phyloP scores from a whole-genome alignment of 352 stramenopile species.

The Labyrinthula sp. region DNA sequence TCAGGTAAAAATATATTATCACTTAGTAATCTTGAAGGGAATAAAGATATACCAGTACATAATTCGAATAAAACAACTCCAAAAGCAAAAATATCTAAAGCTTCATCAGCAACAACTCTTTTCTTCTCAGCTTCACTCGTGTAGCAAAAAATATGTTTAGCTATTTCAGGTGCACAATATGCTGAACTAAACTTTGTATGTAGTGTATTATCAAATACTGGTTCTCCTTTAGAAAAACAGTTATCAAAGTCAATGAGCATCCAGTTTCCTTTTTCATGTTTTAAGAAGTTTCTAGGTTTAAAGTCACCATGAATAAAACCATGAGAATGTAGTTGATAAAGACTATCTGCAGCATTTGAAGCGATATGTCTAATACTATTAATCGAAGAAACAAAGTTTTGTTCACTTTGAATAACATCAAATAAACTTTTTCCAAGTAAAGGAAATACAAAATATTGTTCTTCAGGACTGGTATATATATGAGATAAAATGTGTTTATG shows the following conservation, averaged over 20 bases:
- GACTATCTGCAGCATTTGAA: background rate
- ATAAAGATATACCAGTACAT: conserved; percentile 12
- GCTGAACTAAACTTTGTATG: conserved; percentile 15
- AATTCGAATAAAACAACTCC: conserved; percentile 22
- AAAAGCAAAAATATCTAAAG: conserved; percentile 25
- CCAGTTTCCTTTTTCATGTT: no score
- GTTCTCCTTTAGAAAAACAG: background rate
- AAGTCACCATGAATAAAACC: conserved; percentile 13
- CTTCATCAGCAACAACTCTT: background rate
- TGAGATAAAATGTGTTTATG: no score
- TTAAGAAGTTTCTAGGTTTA: conserved; percentile 19
- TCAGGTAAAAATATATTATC: conserved; percentile 9
- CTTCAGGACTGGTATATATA: no score
- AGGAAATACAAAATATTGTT: no score
- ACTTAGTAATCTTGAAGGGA: conserved; percentile 9
- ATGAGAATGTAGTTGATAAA: conserved; percentile 7
- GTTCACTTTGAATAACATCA: no score
- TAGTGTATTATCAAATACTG: background rate
- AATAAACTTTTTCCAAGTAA: no score
- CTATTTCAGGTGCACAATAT: conserved; percentile 12
- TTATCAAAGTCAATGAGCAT: conserved; percentile 22
- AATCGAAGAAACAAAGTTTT: no score
- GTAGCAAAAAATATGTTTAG: background rate
- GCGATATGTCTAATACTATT: conserved; percentile 15
- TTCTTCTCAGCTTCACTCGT: no score